Percentiles rank a stretch among this genome's conserved stretches.
phyloP scores from a whole-genome alignment of 1,139 yeast genomes.

The Saccharomyces hybrid region DNA sequence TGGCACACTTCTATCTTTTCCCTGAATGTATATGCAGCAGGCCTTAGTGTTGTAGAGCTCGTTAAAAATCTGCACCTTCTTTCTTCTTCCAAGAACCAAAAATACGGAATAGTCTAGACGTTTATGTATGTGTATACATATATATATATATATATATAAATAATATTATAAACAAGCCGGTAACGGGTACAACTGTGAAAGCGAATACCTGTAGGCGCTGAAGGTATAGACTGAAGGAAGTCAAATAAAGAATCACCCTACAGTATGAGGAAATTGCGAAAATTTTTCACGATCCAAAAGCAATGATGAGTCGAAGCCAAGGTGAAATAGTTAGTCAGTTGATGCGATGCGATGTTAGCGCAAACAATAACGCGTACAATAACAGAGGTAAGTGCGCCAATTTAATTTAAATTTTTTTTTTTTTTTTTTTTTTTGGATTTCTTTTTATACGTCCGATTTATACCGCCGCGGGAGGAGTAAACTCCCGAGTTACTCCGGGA shows the following conservation, averaged over 20 bases:
- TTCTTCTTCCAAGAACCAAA: background rate
- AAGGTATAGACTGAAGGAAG: background rate
- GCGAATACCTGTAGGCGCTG: background rate
- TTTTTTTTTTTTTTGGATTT: background rate
- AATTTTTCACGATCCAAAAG: background rate
- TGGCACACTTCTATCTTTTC: background rate
- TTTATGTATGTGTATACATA: background rate
- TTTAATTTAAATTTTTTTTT: background rate
- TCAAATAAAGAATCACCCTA: background rate
- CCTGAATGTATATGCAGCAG: background rate
- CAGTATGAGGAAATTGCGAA: background rate
- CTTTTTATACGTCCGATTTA: background rate
- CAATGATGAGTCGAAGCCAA: background rate
- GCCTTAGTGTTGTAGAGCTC: background rate
- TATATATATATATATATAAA: background rate
- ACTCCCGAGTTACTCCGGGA: background rate
- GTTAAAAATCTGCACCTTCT: background rate
- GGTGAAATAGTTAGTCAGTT: background rate
- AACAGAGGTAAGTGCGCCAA: background rate
- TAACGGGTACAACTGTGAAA: background rate
- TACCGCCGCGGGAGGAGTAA: background rate
- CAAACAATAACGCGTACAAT: slow-evolving; percentile 1
- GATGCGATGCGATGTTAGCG: slow-evolving; percentile 1
- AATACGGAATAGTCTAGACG: background rate
- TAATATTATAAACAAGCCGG: background rate